A percentile compares a stretch with the other conserved stretches of the same genome.
Evolutionary conservation across 176 grass and related monocot species (phyloP).

Genomic region (Melocanna baccifera): DNA sequence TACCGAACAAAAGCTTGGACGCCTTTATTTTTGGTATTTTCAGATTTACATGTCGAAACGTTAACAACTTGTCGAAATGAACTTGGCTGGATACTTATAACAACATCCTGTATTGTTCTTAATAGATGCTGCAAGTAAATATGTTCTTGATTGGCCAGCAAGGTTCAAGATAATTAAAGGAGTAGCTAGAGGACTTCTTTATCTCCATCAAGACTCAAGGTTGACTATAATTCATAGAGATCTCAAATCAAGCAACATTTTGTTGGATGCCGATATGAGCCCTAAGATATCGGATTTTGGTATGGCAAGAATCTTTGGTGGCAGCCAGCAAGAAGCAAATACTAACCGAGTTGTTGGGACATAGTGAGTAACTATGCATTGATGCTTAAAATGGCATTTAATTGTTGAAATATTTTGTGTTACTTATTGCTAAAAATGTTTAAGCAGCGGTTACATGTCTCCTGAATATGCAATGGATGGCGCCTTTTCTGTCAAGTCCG

Average conservation of each 20-base stretch:
- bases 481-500: slow-evolving; percentile 50
- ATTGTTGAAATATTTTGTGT: background rate
- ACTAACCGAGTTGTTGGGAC: slow-evolving; percentile 58
- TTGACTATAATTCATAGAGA: too few relatives aligned
- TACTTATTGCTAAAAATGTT: background rate
- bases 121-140: slow-evolving; percentile 36
- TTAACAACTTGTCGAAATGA: background rate
- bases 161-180: too few relatives aligned
- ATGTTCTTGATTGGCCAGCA: slow-evolving; percentile 42
- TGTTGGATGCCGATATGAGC: slow-evolving; percentile 49
- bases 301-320: slow-evolving; percentile 60
- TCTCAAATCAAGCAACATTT: slow-evolving; percentile 39
- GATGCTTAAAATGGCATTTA: too few relatives aligned
- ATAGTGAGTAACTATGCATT: slow-evolving; percentile 31
- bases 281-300: slow-evolving; percentile 76
- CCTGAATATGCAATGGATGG: slow-evolving; percentile 77
- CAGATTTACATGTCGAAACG: background rate
- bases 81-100: background rate
- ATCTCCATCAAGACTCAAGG: too few relatives aligned
- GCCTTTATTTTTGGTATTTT: slow-evolving; percentile 33
- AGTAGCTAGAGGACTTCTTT: too few relatives aligned
- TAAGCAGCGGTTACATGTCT: slow-evolving; percentile 44
- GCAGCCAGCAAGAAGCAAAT: slow-evolving; percentile 36
- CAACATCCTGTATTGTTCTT: background rate
- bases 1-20: slow-evolving; percentile 47